Evolutionary conservation across 1,139 yeast species (phyloP).

Genomic region (Geotrichum aggregatum): DNA sequence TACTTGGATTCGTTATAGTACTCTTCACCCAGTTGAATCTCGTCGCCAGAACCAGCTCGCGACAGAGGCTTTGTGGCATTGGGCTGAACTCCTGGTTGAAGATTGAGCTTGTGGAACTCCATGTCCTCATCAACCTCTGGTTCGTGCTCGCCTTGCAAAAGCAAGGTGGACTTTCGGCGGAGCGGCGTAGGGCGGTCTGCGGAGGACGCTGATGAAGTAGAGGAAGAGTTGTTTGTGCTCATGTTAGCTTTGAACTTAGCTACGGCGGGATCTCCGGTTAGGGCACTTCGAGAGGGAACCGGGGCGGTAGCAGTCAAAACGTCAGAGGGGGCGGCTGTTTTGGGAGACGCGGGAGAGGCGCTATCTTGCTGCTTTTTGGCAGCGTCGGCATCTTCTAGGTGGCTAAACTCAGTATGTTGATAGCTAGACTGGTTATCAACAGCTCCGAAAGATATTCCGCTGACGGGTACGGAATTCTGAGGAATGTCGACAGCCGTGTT

Average conservation of each 20-base stretch:
- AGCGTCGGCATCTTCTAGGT: conserved; percentile 10
- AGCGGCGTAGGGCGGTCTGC: conserved; percentile 14
- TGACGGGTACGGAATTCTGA: conserved; percentile 6
- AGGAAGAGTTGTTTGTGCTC: not conserved
- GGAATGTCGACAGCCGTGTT: not conserved
- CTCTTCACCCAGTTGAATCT: conserved; percentile 36
- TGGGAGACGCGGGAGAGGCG: not conserved
- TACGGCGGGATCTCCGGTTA: not conserved
- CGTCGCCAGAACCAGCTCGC: conserved; percentile 43
- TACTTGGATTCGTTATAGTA: conserved; percentile 31
- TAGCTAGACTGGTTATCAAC: not conserved
- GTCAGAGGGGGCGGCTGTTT: not conserved
- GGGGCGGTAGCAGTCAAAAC: not conserved
- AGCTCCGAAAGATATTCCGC: not conserved
- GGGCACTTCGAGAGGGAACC: not conserved
- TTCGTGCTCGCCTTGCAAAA: conserved; percentile 30
- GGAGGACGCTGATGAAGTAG: not conserved
- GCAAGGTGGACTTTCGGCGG: conserved; percentile 29
- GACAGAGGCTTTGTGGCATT: conserved; percentile 34
- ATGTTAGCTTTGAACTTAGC: conserved; percentile 4
- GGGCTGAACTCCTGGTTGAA: conserved; percentile 24
- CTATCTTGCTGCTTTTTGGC: not conserved
- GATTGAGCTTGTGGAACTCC: conserved; percentile 33
- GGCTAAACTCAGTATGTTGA: conserved; percentile 15
- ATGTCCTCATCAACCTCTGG: conserved; percentile 33